phyloP scores from a whole-genome alignment of 805 yeast species.

The Candida nanaspora region DNA sequence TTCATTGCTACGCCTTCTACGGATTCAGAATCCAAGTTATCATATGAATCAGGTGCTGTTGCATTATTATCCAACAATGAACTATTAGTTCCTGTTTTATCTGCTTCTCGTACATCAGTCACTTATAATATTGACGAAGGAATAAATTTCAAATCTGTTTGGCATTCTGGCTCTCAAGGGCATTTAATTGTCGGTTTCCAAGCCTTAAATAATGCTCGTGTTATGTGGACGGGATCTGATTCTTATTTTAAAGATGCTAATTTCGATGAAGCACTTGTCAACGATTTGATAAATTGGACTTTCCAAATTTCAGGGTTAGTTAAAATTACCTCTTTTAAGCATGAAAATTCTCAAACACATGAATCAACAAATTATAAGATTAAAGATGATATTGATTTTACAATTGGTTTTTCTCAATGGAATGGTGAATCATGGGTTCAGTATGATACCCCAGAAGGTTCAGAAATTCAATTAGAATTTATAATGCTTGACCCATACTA shows the following conservation, averaged over 20 bases:
- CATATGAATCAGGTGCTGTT: slow-evolving; percentile 44
- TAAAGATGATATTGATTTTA: slow-evolving; percentile 59
- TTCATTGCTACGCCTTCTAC: slow-evolving; percentile 7
- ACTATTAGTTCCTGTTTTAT: slow-evolving; percentile 60
- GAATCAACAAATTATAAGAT: slow-evolving; percentile 52
- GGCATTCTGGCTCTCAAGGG: slow-evolving; percentile 82
- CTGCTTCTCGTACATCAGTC: slow-evolving; percentile 59
- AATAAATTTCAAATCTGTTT: slow-evolving; percentile 35
- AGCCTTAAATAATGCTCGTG: slow-evolving; percentile 70
- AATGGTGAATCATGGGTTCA: slow-evolving; percentile 63
- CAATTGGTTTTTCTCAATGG: slow-evolving; percentile 41
- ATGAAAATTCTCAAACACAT: slow-evolving; percentile 38
- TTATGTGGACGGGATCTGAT: slow-evolving; percentile 72
- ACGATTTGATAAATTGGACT: slow-evolving; percentile 58
- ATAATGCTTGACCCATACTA: slow-evolving; percentile 94
- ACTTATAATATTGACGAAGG: slow-evolving; percentile 42
- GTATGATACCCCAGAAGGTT: slow-evolving; percentile 30
- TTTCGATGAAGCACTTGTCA: slow-evolving; percentile 30
- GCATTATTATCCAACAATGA: slow-evolving; percentile 68
- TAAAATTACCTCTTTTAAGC: slow-evolving; percentile 45
- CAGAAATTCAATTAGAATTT: slow-evolving; percentile 75
- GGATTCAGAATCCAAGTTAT: slow-evolving; percentile 3
- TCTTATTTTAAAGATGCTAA: slow-evolving; percentile 39
- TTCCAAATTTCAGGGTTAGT: slow-evolving; percentile 64
- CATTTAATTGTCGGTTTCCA: slow-evolving; percentile 73